phyloP scores from a whole-genome alignment of 305 asterid genomes.

The Caryopteris hybrid region DNA sequence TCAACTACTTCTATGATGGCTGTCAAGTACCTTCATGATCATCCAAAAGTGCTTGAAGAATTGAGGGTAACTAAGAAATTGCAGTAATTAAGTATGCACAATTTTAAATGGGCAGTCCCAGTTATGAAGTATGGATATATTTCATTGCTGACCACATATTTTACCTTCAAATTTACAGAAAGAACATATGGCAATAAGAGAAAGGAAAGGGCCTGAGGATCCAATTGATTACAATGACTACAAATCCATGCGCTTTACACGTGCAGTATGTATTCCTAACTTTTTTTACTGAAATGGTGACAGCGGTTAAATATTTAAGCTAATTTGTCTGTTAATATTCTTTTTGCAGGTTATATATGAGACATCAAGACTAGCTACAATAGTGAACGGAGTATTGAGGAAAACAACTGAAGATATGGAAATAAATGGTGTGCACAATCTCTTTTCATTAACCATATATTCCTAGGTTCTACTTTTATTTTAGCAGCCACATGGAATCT shows the following conservation, averaged over 20 bases:
- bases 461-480: slow-evolving; percentile 18
- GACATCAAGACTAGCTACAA: slow-evolving; percentile 85
- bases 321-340: slow-evolving; percentile 12
- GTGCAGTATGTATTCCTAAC: slow-evolving; percentile 52
- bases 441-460: slow-evolving; percentile 3
- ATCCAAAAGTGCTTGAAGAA: slow-evolving; percentile 88
- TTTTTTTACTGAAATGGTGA: slow-evolving; percentile 11
- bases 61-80: slow-evolving; percentile 51
- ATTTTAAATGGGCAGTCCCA: slow-evolving; percentile 17
- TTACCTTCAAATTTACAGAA: slow-evolving; percentile 39
- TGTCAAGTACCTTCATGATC: slow-evolving; percentile 92
- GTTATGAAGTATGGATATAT: slow-evolving; percentile 1
- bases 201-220: slow-evolving; percentile 65
- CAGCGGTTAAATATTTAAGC: slow-evolving; percentile 16
- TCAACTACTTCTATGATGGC: slow-evolving; percentile 99
- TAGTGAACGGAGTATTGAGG: slow-evolving; percentile 89
- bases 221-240: slow-evolving; percentile 81
- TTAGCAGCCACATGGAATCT: slow-evolving; percentile 11
- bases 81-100: slow-evolving; percentile 4
- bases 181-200: slow-evolving; percentile 88
- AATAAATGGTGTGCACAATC: slow-evolving; percentile 53
- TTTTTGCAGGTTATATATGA: slow-evolving; percentile 84
- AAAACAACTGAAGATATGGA: slow-evolving; percentile 83
- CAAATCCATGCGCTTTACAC: slow-evolving; percentile 89
- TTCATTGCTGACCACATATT: slow-evolving; percentile 4